These are phyloP conservation scores for Entophlyctis helioformis DNA, from an alignment of 192 early-diverging fungal species.

Conservation along the genomic window DNA sequence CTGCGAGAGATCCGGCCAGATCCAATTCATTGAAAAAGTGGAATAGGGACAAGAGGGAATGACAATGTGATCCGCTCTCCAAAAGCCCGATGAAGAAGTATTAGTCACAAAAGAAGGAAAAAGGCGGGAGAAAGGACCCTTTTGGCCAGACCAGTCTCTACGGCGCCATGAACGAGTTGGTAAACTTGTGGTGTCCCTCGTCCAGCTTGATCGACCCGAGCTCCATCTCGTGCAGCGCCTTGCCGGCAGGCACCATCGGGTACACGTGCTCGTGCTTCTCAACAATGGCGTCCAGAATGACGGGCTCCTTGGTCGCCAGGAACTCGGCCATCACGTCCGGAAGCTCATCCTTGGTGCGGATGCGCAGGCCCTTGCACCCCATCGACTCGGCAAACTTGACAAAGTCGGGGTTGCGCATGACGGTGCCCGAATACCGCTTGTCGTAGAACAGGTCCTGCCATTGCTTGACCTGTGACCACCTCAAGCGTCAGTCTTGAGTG, in stretches of 20 bases:
- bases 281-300: slow-evolving; percentile 84
- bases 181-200: slow-evolving; percentile 29
- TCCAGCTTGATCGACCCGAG: slow-evolving; percentile 28
- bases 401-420: slow-evolving; percentile 97
- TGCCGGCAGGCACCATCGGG: slow-evolving; percentile 96
- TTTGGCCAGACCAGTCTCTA: slow-evolving; percentile 6
- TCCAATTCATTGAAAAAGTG: too few species aligned
- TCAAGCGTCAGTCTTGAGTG: neutral
- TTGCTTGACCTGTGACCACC: slow-evolving; percentile 36
- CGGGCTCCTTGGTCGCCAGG: slow-evolving; percentile 67
- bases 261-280: slow-evolving; percentile 88
- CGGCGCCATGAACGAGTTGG: slow-evolving; percentile 35
- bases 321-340: slow-evolving; percentile 82
- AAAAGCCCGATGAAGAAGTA: too few species aligned
- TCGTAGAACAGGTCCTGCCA: slow-evolving; percentile 94
- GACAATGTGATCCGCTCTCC: too few species aligned
- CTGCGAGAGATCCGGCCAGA: too few species aligned
- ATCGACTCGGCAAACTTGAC: slow-evolving; percentile 91
- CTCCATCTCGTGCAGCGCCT: slow-evolving; percentile 74
- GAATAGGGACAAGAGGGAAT: too few species aligned
- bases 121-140: too few species aligned
- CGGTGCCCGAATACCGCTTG: slow-evolving; percentile 86
- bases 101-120: too few species aligned
- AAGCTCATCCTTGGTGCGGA: slow-evolving; percentile 72
- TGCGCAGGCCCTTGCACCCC: slow-evolving; percentile 80